Evolutionary conservation across 225 moss, liverwort and hornwort genomes (phyloP).

Genomic region (Rhytidiadelphus loreus): DNA sequence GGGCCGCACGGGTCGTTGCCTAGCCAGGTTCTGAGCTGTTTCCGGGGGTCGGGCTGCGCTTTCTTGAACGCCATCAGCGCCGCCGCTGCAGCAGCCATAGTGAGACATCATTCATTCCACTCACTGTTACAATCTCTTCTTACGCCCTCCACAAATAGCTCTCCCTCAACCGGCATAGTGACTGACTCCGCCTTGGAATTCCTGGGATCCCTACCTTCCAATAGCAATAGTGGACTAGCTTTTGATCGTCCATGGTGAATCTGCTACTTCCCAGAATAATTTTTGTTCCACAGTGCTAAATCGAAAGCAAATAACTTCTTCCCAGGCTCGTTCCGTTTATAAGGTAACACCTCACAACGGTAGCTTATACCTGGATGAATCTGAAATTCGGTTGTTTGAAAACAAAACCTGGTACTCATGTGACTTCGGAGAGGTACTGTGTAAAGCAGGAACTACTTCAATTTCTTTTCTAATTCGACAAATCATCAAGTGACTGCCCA

Average conservation of each 20-base stretch:
- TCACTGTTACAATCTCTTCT: neutral
- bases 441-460: no score
- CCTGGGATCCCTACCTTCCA: neutral
- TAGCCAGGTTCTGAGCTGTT: slow-evolving; percentile 23
- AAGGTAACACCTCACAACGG: neutral
- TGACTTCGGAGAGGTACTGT: no score
- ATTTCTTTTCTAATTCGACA: no score
- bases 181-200: neutral
- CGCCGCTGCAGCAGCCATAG: slow-evolving; percentile 30
- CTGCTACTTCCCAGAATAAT: neutral
- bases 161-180: neutral
- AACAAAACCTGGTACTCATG: neutral
- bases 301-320: neutral
- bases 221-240: neutral
- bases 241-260: neutral
- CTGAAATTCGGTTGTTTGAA: neutral
- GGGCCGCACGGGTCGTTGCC: slow-evolving; percentile 48
- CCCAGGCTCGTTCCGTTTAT: neutral
- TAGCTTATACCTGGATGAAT: neutral
- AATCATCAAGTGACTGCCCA: no score
- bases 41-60: slow-evolving; percentile 21
- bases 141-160: neutral
- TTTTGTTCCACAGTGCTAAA: neutral
- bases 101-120: neutral
- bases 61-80: slow-evolving; percentile 43